phyloP scores from a whole-genome alignment of 1,284 basidiomycete genomes.

The Amylostereum chailletii region DNA sequence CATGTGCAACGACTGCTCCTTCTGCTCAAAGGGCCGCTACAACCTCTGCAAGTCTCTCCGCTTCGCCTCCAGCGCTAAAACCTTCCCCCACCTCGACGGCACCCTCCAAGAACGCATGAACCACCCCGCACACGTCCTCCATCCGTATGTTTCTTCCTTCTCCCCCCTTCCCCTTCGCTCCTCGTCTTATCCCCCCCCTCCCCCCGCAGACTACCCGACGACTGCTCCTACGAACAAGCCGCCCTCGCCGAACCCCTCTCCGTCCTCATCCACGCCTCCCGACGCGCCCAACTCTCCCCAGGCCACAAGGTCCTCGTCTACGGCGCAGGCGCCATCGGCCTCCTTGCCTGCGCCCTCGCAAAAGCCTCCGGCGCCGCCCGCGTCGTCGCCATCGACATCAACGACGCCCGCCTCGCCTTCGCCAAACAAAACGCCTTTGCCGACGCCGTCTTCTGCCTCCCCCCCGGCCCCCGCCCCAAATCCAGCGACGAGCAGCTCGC shows the following conservation, averaged over 20 bases:
- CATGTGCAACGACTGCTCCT: slow-evolving; percentile 69
- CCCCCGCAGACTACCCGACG: slow-evolving; percentile 61
- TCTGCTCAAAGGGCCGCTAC: slow-evolving; percentile 74
- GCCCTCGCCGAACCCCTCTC: slow-evolving; percentile 84
- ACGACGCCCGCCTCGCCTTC: slow-evolving; percentile 72
- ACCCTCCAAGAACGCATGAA: slow-evolving; percentile 85
- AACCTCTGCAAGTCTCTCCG: slow-evolving; percentile 88
- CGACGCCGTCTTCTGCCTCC: slow-evolving; percentile 62
- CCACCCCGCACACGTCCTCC: slow-evolving; percentile 78
- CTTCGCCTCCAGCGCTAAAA: slow-evolving; percentile 86
- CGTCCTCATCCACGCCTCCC: slow-evolving; percentile 75
- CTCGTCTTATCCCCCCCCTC: slow-evolving; percentile 3
- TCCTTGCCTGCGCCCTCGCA: slow-evolving; percentile 78
- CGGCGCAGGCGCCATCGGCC: slow-evolving; percentile 88
- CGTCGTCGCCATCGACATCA: slow-evolving; percentile 81
- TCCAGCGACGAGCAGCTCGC: slow-evolving; percentile 59
- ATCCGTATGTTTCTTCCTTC: slow-evolving; percentile 56
- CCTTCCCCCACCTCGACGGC: slow-evolving; percentile 89
- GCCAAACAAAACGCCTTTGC: slow-evolving; percentile 71
- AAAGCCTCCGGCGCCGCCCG: slow-evolving; percentile 61
- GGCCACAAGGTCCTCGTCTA: slow-evolving; percentile 78
- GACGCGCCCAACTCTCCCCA: slow-evolving; percentile 48
- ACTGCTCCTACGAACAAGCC: slow-evolving; percentile 64
- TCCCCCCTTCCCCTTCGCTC: slow-evolving; percentile 8
- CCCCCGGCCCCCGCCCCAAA: slow-evolving; percentile 36